phyloP scores from a whole-genome alignment of 2,329 filamentous ascomycete species.

The Pochonia chlamydosporia region DNA sequence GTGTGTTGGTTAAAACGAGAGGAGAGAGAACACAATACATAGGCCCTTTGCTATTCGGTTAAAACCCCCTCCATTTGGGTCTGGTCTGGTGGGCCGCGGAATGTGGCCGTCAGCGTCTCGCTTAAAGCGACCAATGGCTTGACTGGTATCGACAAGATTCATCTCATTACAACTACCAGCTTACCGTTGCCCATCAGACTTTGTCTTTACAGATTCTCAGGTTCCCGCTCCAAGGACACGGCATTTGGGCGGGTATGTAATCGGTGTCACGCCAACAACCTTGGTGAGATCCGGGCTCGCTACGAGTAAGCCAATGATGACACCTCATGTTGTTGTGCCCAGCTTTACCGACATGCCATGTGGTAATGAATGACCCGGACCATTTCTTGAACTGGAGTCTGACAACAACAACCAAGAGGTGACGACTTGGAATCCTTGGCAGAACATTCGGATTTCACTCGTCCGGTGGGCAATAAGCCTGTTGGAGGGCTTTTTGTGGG shows the following conservation, averaged over 20 bases:
- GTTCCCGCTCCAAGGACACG: neutral
- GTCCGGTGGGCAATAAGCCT: no score
- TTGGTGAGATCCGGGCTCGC: conserved; percentile 10
- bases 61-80: no score
- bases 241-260: neutral
- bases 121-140: conserved; percentile 7
- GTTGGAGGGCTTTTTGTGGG: no score
- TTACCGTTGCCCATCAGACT: no score
- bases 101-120: conserved; percentile 6
- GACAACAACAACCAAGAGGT: no score
- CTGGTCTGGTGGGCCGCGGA: conserved; percentile 4
- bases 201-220: no score
- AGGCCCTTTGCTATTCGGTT: no score
- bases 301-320: conserved; percentile 9
- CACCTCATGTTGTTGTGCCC: neutral
- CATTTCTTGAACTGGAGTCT: neutral
- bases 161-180: no score
- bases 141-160: neutral
- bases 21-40: no score
- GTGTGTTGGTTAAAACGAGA: no score
- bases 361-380: neutral
- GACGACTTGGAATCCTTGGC: no score
- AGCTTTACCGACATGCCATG: neutral
- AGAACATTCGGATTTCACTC: no score
- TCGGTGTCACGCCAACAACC: neutral